Evolutionary conservation across 352 stramenopile species (phyloP), one percentile per base, ranked within the genome.

Genomic region (Globisporangium nodosum): DNA sequence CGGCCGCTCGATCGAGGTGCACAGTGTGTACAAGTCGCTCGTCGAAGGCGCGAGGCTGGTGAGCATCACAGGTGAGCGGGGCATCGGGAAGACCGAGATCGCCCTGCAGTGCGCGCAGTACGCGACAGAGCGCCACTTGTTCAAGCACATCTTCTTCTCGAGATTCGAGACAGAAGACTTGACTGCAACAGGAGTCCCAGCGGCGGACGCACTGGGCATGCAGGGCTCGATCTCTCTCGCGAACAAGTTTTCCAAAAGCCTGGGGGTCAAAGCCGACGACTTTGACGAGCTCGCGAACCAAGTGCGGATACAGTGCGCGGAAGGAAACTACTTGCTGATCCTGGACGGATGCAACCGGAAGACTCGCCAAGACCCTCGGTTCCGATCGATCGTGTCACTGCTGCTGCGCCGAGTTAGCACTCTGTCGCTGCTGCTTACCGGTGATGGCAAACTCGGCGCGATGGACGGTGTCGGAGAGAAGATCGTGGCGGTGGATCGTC

Each of bases 391-490:
- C 3, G 65, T 88, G 33, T 62, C 60, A 3, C 66, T 79, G 52
- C 57, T 92, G 18, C 55, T 93, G 54, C 80, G 84, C 20, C 79
- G 81, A 15, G 84, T 91, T 11, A 87, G 72, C 42, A 74, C 73
- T 0, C 56, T 93, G 12, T 69, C 75, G 20, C 60, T 93, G 12
- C 59, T 93, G 8, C 43, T 93, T 39, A 92, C 81, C 0, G 80
- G 81, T 0, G 82, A 91, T 20, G 74, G 74, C 9, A 90, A 88
- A 47, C 74, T 93, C 47, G 84, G 84, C 12, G 84, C 67, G 0
- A 81, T 92, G 74, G 81, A 93, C 42, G 84, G 84, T 21, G 84
- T 93, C 4, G 78, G 78, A 5, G 84, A 93, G 63, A 90, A 89
- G 63, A 90, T 93, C 45, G 73, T 90, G 20, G 46, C 66, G 0